Evolutionary conservation across 495 filamentous ascomycete species (phyloP), one percentile per base, ranked within the genome.

Genomic region (Aspergillus bridgeri): DNA sequence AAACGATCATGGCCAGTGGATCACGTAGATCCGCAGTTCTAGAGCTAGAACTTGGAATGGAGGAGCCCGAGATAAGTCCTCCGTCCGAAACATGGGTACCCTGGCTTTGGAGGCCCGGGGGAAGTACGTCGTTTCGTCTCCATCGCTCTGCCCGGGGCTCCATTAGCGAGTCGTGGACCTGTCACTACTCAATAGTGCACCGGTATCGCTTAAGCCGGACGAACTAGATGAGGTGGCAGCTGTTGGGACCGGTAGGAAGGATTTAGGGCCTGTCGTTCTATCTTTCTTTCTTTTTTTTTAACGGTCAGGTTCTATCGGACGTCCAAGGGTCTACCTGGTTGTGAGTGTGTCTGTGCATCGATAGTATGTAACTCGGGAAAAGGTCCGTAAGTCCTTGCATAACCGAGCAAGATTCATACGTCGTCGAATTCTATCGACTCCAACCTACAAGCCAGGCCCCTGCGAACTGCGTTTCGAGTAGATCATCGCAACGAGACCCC

Each of bases 101-200:
- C 27, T 29, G 27, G 27, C 6, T 7, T 29, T 29, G 27, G n/a
- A 29, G 27, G 27, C 27, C 11, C n/a, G n/a, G n/a, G n/a, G n/a
- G 27, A 9, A 29, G 27, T 29, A 29, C 25, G 3, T 7, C 25
- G 25, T 27, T 27, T 27, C 6, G 33, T 38, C 33, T 38, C 33
- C 22, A 50, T 47, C 15, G 17, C 53, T 55, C 22, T 48, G 48
- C 45, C 42, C 42, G 8, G 13, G n/a, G 5, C 23, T 13, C 18
- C 27, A 18, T 24, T 23, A 24, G 27, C 21, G 27, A 48, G 42
- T 33, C 53, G 44, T 48, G 48, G 53, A 56, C 53, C 53, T 56
- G 53, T 56, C 53, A 56, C 38, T 20, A 23, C 4, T 8, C 53
- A 56, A 48, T 20, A 23, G 8, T 8, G 48, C 2, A n/a, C 21